phyloP scores from a whole-genome alignment of 345 rosid genomes.

The Moricandia arvensis region DNA sequence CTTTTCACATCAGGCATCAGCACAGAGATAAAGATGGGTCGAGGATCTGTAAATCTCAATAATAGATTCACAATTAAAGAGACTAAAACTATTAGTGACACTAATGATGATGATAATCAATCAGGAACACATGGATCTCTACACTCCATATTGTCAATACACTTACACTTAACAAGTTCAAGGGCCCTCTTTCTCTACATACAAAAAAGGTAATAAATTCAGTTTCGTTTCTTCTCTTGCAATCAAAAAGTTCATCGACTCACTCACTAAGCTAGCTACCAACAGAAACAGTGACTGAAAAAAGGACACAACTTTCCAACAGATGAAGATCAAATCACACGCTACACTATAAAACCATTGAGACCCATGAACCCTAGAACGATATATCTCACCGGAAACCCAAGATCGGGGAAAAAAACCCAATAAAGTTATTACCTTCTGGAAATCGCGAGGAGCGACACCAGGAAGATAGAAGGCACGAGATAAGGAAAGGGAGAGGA shows the following conservation, averaged over 20 bases:
- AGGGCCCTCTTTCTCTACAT: background rate
- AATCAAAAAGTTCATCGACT: background rate
- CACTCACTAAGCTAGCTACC: constrained; percentile 15
- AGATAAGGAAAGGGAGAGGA: constrained; percentile 50
- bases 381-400: constrained; percentile 8
- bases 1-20: background rate
- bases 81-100: background rate
- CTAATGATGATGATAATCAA: background rate
- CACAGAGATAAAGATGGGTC: background rate
- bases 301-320: background rate
- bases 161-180: background rate
- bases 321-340: constrained; percentile 38
- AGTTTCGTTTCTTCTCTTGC: too few species aligned
- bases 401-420: background rate
- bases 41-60: background rate
- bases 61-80: background rate
- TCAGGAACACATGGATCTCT: constrained; percentile 11
- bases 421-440: constrained; percentile 48
- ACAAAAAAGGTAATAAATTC: background rate
- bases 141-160: background rate
- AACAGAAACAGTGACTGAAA: constrained; percentile 15
- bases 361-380: constrained; percentile 47
- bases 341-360: constrained; percentile 10
- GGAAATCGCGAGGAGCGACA: constrained; percentile 97
- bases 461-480: constrained; percentile 93